Conservation (phyloP, 176 grass and related monocot genomes). For the sorghum (Sorghum bicolor) region Sorghum_bicolor_NCBIv3 NC_012872.2:70885501-70886000, state of each 20-base stretch:
- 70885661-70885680: background rate
- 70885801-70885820: background rate
- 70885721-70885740: background rate
- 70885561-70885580: conserved; percentile 11
- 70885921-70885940: background rate
- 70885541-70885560: background rate
- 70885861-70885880: background rate
- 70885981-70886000: background rate
- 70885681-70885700: conserved; percentile 1
- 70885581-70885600: conserved; percentile 42
- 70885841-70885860: background rate
- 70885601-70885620: background rate
- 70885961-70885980: background rate
- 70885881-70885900: background rate
- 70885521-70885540: conserved; percentile 33
- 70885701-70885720: background rate
- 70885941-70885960: background rate
- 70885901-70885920: background rate
- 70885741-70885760: background rate
- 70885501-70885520: background rate
- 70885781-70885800: background rate
- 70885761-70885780: background rate
- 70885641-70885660: conserved; percentile 37
- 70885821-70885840: background rate
- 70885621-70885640: background rate